Percentiles rank a stretch among this genome's conserved stretches.
These are phyloP conservation scores for Metschnikowia cerradonensis DNA, from an alignment of 805 yeast species.

Conservation along the genomic window DNA sequence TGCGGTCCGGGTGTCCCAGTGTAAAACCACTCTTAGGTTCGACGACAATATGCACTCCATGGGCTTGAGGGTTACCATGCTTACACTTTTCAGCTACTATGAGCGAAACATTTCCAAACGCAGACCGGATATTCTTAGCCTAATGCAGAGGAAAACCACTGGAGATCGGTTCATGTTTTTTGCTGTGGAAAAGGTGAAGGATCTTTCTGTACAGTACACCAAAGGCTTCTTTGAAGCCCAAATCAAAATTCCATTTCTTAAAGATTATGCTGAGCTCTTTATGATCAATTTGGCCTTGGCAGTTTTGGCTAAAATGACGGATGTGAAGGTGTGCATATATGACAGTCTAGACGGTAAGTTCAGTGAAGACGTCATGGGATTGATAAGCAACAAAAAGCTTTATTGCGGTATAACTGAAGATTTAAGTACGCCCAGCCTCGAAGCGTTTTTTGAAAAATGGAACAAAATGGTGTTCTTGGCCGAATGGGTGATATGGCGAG, in stretches of 20 bases:
- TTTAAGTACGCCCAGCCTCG: conserved; percentile 5
- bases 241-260: not conserved
- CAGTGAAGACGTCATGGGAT: not conserved
- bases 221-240: conserved; percentile 1
- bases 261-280: not conserved
- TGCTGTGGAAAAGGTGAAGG: not conserved
- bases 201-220: conserved; percentile 4
- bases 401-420: conserved; percentile 11
- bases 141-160: not conserved
- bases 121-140: conserved; percentile 1
- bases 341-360: not conserved
- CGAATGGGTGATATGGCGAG: conserved; percentile 16
- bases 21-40: conserved; percentile 8
- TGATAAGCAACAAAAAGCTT: conserved; percentile 4
- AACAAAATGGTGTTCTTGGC: conserved; percentile 20
- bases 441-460: conserved; percentile 25
- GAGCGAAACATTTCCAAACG: not conserved
- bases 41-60: conserved; percentile 29
- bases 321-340: not conserved
- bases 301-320: not conserved
- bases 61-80: conserved; percentile 19
- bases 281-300: not conserved
- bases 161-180: not conserved
- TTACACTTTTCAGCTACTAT: conserved; percentile 3
- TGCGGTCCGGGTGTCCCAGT: conserved; percentile 9